Conservation (phyloP, 805 yeast genomes). For the Debaryomyces castellii region DNA sequence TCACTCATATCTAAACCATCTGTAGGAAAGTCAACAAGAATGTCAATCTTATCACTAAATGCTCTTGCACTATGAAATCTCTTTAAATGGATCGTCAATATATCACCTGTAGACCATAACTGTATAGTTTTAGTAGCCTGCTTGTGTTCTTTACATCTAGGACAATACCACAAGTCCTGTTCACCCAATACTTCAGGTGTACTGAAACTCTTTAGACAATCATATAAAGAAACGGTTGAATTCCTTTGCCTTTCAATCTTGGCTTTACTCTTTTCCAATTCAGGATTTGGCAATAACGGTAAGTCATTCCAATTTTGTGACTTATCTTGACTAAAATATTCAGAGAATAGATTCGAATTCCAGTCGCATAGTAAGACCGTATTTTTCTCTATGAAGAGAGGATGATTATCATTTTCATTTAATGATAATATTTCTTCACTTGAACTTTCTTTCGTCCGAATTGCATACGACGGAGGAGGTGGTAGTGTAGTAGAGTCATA, state of each 20-base stretch:
- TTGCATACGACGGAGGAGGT: constrained; percentile 17
- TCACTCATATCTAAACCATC: constrained; percentile 71
- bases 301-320: constrained; percentile 54
- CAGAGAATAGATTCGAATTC: constrained; percentile 47
- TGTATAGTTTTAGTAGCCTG: constrained; percentile 90
- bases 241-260: constrained; percentile 40
- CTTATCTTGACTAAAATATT: constrained; percentile 53
- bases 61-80: constrained; percentile 83
- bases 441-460: constrained; percentile 17
- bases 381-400: constrained; percentile 17
- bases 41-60: constrained; percentile 86
- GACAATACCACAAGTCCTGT: constrained; percentile 93
- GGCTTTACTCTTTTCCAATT: constrained; percentile 49
- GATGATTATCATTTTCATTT: constrained; percentile 12
- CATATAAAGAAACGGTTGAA: constrained; percentile 52
- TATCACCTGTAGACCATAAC: constrained; percentile 92
- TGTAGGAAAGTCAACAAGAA: constrained; percentile 83
- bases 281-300: constrained; percentile 46
- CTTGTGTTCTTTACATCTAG: constrained; percentile 81
- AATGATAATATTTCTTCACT: constrained; percentile 16
- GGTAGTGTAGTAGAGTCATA: constrained; percentile 10
- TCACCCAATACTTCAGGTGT: constrained; percentile 83
- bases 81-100: constrained; percentile 84
- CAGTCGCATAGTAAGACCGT: constrained; percentile 63
- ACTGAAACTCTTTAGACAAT: constrained; percentile 74